Conservation (phyloP, 768 basidiomycete species). For the Agrocybe chaxingu region DNA sequence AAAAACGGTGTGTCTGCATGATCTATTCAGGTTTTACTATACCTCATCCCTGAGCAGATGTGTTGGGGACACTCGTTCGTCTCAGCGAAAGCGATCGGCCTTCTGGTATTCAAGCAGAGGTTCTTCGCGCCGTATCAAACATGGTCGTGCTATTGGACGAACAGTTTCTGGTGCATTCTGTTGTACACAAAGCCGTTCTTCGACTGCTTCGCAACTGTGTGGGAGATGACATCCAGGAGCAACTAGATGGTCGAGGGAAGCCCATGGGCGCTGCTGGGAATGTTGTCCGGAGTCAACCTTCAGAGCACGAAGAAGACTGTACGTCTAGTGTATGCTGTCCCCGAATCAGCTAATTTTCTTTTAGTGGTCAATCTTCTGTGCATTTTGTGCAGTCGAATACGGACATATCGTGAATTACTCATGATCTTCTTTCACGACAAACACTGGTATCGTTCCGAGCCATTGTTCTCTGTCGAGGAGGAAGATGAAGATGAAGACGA, state of each 20-base stretch:
- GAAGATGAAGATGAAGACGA: slow-evolving; percentile 67
- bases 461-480: slow-evolving; percentile 73
- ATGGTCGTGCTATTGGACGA: slow-evolving; percentile 92
- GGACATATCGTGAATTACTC: slow-evolving; percentile 82
- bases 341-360: slow-evolving; percentile 6
- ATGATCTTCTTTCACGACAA: slow-evolving; percentile 98
- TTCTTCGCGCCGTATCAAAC: slow-evolving; percentile 82
- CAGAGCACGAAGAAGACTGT: slow-evolving; percentile 89
- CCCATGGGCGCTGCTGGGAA: slow-evolving; percentile 84
- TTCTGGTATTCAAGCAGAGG: slow-evolving; percentile 87
- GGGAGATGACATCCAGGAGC: slow-evolving; percentile 90
- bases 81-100: slow-evolving; percentile 85
- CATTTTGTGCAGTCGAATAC: slow-evolving; percentile 88
- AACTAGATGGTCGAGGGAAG: slow-evolving; percentile 71
- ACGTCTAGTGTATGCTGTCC: slow-evolving; percentile 1
- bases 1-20: slow-evolving; percentile 65
- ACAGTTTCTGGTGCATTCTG: slow-evolving; percentile 89
- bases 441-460: slow-evolving; percentile 78
- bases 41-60: slow-evolving; percentile 45
- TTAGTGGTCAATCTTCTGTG: slow-evolving; percentile 90
- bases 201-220: slow-evolving; percentile 82
- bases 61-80: slow-evolving; percentile 79
- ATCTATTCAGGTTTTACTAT: neutral
- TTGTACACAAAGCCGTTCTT: slow-evolving; percentile 84
- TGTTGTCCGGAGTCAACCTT: slow-evolving; percentile 65